Conservation (phyloP, 2,329 filamentous ascomycete genomes). For the Neopestalotiopsis clavispora region DNA sequence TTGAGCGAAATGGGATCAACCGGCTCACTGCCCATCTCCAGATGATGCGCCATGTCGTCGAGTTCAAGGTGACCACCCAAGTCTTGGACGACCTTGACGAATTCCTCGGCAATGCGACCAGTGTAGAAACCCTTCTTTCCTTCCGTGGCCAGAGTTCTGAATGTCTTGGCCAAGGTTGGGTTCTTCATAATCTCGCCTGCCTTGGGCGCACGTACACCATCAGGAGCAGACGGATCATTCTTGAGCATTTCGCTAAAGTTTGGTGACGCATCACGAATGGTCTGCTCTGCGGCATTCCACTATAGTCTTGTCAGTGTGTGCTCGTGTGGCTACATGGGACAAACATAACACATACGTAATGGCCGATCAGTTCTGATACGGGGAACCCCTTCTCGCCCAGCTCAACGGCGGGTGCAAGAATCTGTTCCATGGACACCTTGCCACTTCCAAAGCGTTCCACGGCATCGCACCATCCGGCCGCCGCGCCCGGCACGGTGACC, state of each 20-base stretch:
- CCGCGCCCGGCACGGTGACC: constrained; percentile 86
- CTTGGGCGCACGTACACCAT: constrained; percentile 75
- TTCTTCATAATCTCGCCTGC: constrained; percentile 91
- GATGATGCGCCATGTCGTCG: constrained; percentile 80
- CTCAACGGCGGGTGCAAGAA: constrained; percentile 82
- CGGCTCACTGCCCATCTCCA: constrained; percentile 71
- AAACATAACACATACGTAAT: constrained; percentile 58
- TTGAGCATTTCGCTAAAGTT: constrained; percentile 91
- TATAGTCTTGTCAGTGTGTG: constrained; percentile 38
- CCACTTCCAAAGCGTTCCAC: constrained; percentile 89
- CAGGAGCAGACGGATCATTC: constrained; percentile 67
- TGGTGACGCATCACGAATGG: constrained; percentile 75
- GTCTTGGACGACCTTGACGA: constrained; percentile 78
- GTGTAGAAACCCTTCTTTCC: constrained; percentile 93
- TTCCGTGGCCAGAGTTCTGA: constrained; percentile 75
- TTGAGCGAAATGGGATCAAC: constrained; percentile 84
- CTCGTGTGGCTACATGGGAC: too few species aligned
- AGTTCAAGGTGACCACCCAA: constrained; percentile 79
- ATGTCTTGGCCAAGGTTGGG: constrained; percentile 79
- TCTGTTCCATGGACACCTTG: constrained; percentile 75
- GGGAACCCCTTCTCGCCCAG: constrained; percentile 89
- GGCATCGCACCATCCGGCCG: constrained; percentile 92
- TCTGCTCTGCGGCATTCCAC: constrained; percentile 73
- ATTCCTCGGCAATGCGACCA: constrained; percentile 79
- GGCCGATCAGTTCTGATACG: constrained; percentile 78